phyloP scores from a whole-genome alignment of 1,139 yeast species.

The Candida pseudocylindracea region DNA sequence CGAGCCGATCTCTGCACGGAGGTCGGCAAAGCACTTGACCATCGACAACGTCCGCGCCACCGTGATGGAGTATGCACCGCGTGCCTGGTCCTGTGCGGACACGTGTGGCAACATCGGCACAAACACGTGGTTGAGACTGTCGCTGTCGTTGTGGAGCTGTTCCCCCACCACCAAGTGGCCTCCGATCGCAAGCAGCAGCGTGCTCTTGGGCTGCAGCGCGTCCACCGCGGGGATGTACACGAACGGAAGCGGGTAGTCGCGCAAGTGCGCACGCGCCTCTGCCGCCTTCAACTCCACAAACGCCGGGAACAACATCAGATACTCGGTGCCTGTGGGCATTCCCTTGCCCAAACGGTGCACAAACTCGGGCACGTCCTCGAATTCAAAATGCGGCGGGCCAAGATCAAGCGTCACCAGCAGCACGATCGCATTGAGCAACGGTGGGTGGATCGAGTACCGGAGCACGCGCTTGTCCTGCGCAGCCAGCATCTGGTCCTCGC shows the following conservation, averaged over 20 bases:
- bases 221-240: conserved; percentile 12
- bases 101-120: no score
- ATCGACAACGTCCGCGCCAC: conserved; percentile 64
- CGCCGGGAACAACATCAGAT: conserved; percentile 49
- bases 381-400: conserved; percentile 29
- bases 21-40: conserved; percentile 47
- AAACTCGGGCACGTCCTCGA: conserved; percentile 31
- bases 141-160: conserved; percentile 18
- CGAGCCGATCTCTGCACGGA: conserved; percentile 33
- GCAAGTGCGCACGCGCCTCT: conserved; percentile 29
- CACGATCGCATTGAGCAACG: conserved; percentile 35
- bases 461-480: conserved; percentile 28
- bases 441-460: conserved; percentile 39
- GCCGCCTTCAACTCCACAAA: conserved; percentile 21
- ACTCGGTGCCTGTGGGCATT: conserved; percentile 45
- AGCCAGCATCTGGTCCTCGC: conserved; percentile 12
- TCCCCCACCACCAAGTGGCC: conserved; percentile 21
- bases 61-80: conserved; percentile 1
- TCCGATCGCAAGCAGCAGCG: conserved; percentile 9
- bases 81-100: conserved; percentile 9
- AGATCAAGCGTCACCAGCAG: conserved; percentile 33
- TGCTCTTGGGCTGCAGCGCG: no score
- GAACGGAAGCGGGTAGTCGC: conserved; percentile 52
- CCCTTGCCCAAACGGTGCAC: conserved; percentile 64
- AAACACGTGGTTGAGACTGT: no score